Evolutionary conservation across 2,329 filamentous ascomycete species (phyloP).

Genomic region (Ceratocystis destructans): DNA sequence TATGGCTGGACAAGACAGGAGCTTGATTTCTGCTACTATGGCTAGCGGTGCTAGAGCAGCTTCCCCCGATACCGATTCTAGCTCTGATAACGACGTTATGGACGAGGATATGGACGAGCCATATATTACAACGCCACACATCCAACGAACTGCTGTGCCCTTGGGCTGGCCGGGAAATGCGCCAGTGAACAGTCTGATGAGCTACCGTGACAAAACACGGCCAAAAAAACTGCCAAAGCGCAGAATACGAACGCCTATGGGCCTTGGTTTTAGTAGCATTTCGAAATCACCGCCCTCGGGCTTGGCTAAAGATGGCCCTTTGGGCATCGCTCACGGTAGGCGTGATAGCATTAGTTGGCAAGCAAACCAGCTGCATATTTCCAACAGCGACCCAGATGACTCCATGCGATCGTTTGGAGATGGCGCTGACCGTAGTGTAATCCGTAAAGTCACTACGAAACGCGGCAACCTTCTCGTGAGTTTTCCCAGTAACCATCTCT

Average conservation of each 20-base stretch:
- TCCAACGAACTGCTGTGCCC: constrained; percentile 13
- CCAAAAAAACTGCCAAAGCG: constrained; percentile 53
- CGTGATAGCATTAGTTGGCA: constrained; percentile 84
- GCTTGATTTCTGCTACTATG: constrained; percentile 60
- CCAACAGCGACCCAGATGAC: constrained; percentile 54
- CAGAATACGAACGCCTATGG: constrained; percentile 36
- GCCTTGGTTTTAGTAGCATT: constrained; percentile 36
- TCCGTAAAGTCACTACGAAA: constrained; percentile 69
- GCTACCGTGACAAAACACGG: constrained; percentile 66
- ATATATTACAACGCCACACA: constrained; percentile 69
- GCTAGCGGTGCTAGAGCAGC: constrained; percentile 56
- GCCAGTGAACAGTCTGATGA: constrained; percentile 51
- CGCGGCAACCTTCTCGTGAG: constrained; percentile 77
- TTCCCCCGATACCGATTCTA: constrained; percentile 64
- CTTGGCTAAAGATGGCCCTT: constrained; percentile 26
- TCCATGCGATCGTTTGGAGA: constrained; percentile 55
- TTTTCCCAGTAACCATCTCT: constrained; percentile 18
- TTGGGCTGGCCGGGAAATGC: constrained; percentile 48
- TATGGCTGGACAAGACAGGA: constrained; percentile 54
- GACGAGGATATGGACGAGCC: constrained; percentile 67
- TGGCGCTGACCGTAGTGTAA: constrained; percentile 57
- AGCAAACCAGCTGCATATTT: constrained; percentile 75
- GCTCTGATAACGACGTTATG: constrained; percentile 55
- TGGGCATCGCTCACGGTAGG: constrained; percentile 39
- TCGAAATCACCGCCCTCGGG: constrained; percentile 62